Percentiles rank a stretch among this genome's conserved stretches.
phyloP scores from a whole-genome alignment of 768 basidiomycete genomes.

The Podaxis pistillaris region DNA sequence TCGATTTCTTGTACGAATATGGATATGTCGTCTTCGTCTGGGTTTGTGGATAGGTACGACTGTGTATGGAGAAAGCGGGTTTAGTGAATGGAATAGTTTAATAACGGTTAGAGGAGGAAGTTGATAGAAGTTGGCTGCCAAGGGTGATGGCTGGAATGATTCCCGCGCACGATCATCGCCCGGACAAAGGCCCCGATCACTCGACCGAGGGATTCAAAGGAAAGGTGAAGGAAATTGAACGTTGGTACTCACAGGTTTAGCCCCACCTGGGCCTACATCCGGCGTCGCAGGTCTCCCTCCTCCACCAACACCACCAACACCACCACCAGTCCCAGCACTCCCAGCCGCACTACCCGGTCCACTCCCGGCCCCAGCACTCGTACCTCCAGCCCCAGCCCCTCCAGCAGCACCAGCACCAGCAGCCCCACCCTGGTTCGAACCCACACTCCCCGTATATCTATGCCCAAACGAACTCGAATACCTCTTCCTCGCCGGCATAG shows the following conservation, averaged over 20 bases:
- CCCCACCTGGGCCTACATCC: neutral
- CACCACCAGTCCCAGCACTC: constrained; percentile 15
- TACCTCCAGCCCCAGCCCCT: neutral
- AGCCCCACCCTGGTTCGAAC: neutral
- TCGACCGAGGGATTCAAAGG: too few relatives aligned
- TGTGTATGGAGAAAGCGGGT: neutral
- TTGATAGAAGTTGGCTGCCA: too few relatives aligned
- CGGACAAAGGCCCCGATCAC: too few relatives aligned
- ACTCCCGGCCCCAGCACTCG: neutral
- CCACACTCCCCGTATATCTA: constrained; percentile 47
- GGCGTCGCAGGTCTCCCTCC: constrained; percentile 16
- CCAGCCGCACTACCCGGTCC: constrained; percentile 29
- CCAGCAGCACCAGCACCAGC: neutral
- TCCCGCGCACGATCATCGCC: too few relatives aligned
- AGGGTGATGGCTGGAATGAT: too few relatives aligned
- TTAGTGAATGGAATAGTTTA: neutral
- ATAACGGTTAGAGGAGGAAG: too few relatives aligned
- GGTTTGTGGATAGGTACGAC: constrained; percentile 26
- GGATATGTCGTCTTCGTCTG: constrained; percentile 78
- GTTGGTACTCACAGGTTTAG: neutral
- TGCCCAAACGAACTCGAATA: constrained; percentile 82
- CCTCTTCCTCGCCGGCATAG: constrained; percentile 44
- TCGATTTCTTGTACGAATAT: constrained; percentile 79
- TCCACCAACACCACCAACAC: constrained; percentile 12
- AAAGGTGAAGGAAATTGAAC: neutral